Percentiles rank a stretch among this genome's conserved stretches.
phyloP scores from a whole-genome alignment of 75 land plant species.

The Adiantum capillusveneris region DNA sequence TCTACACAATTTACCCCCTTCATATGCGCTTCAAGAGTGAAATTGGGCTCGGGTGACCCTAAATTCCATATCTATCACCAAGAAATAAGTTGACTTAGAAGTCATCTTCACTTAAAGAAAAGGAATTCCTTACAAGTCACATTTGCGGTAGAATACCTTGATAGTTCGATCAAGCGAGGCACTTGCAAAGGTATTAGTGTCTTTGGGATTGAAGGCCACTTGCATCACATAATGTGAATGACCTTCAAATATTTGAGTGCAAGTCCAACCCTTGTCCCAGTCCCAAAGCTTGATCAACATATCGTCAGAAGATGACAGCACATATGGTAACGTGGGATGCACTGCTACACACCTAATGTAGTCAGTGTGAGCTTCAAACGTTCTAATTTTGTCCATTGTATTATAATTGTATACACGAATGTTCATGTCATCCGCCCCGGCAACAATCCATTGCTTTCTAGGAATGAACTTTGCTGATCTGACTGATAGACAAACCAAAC shows the following conservation, averaged over 20 bases:
- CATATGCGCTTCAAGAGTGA: slow-evolving; percentile 78
- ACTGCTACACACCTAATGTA: slow-evolving; percentile 94
- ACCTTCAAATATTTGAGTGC: slow-evolving; percentile 94
- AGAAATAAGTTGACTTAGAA: not conserved
- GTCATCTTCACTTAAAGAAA: not conserved
- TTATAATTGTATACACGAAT: slow-evolving; percentile 97
- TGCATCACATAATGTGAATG: slow-evolving; percentile 99
- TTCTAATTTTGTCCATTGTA: slow-evolving; percentile 95
- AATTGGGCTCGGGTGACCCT: slow-evolving; percentile 78
- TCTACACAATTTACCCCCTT: slow-evolving; percentile 92
- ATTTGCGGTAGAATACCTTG: slow-evolving; percentile 34
- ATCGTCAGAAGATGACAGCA: slow-evolving; percentile 96
- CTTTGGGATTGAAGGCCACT: slow-evolving; percentile 92
- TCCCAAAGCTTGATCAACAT: slow-evolving; percentile 99
- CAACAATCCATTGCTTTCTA: slow-evolving; percentile 92
- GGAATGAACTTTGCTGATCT: slow-evolving; percentile 92
- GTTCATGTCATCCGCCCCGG: slow-evolving; percentile 97
- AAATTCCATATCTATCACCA: slow-evolving; percentile 81
- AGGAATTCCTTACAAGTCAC: no score
- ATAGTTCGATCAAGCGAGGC: slow-evolving; percentile 46
- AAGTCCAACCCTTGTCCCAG: slow-evolving; percentile 96
- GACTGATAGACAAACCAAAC: slow-evolving; percentile 32
- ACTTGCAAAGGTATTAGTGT: slow-evolving; percentile 46
- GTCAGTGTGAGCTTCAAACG: slow-evolving; percentile 97
- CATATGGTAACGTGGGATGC: slow-evolving; percentile 94